phyloP scores from a whole-genome alignment of 305 asterid genomes.

The Andrographis paniculata region DNA sequence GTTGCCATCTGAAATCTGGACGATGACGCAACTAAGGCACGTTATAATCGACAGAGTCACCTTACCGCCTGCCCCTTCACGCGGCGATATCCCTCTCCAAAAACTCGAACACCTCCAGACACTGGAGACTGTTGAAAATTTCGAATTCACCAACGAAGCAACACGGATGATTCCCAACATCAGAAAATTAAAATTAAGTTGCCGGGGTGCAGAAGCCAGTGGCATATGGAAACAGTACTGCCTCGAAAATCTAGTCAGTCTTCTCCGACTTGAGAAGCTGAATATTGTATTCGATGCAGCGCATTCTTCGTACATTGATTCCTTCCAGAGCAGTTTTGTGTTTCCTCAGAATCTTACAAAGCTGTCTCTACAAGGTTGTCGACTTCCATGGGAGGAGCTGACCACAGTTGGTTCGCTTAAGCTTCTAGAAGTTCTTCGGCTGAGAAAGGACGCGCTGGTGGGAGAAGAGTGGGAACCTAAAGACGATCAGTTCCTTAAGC shows the following conservation, averaged over 20 bases:
- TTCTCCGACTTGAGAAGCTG: conserved; percentile 15
- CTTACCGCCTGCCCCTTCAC: not conserved
- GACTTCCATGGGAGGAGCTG: conserved; percentile 21
- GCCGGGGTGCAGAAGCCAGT: not conserved
- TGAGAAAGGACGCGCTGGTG: not conserved
- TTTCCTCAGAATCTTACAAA: conserved; percentile 22
- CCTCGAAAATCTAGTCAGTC: conserved; percentile 8
- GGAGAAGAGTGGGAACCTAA: not conserved
- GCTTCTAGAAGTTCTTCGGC: conserved; percentile 23
- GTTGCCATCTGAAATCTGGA: conserved; percentile 15
- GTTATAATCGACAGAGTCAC: conserved; percentile 1
- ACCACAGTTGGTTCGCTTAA: conserved; percentile 15
- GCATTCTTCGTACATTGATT: not conserved
- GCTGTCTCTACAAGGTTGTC: conserved; percentile 14
- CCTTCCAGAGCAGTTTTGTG: not conserved
- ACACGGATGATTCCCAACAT: conserved; percentile 15
- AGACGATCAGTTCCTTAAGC: conserved; percentile 4
- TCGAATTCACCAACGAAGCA: conserved; percentile 5
- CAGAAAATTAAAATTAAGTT: conserved; percentile 12
- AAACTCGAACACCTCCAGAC: conserved; percentile 17
- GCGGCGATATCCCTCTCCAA: not conserved
- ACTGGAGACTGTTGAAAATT: conserved; percentile 4
- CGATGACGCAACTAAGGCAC: conserved; percentile 22
- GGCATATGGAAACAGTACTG: not conserved
- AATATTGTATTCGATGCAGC: conserved; percentile 1